Evolutionary conservation across 1,139 yeast genomes (phyloP).

Genomic region (Yamadazyma diospyri): DNA sequence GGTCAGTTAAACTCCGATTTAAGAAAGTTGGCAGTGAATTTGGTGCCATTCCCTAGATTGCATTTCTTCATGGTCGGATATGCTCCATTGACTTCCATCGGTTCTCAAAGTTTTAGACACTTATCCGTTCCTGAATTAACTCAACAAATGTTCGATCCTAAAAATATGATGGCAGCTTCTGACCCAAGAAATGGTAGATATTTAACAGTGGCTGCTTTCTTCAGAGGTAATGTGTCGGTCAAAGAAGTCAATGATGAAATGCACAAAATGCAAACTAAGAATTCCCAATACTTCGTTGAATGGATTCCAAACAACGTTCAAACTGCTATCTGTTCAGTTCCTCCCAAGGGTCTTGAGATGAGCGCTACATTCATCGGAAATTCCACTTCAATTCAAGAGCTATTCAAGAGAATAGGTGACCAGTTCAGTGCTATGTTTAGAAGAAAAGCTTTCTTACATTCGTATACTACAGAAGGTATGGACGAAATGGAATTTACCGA

Average conservation of each 20-base stretch:
- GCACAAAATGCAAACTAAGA: constrained; percentile 78
- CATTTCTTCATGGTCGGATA: constrained; percentile 95
- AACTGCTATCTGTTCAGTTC: constrained; percentile 87
- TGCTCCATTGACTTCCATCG: constrained; percentile 82
- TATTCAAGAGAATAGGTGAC: constrained; percentile 84
- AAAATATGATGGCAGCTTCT: constrained; percentile 93
- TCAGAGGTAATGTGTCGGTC: constrained; percentile 87
- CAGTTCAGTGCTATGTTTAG: constrained; percentile 91
- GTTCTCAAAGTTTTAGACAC: constrained; percentile 78
- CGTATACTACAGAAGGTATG: constrained; percentile 96
- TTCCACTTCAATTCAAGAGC: constrained; percentile 87
- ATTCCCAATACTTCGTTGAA: constrained; percentile 81
- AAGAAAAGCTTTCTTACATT: constrained; percentile 92
- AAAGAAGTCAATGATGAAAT: constrained; percentile 94
- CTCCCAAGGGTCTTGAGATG: constrained; percentile 84
- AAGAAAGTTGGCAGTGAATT: constrained; percentile 86
- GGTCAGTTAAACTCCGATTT: constrained; percentile 91
- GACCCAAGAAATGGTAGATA: constrained; percentile 90
- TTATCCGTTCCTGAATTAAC: constrained; percentile 87
- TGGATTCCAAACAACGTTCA: constrained; percentile 98
- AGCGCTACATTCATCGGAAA: constrained; percentile 90
- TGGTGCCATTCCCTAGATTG: constrained; percentile 92
- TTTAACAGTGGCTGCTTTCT: constrained; percentile 91
- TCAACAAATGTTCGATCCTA: constrained; percentile 88
- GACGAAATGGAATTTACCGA: constrained; percentile 91